Conservation (phyloP, 345 rosid genomes). For the Durio zibethinus region DNA sequence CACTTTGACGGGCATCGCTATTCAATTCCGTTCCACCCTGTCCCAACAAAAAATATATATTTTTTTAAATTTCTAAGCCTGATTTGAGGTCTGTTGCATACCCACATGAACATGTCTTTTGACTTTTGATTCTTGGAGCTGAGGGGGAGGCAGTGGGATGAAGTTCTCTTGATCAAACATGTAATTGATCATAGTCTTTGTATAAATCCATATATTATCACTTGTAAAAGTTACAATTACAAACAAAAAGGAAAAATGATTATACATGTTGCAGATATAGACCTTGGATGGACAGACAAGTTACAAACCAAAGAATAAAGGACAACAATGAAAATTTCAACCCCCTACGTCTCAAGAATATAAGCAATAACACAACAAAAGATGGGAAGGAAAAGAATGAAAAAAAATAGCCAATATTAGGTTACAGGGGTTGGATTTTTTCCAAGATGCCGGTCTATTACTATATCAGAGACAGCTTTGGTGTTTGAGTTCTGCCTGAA, state of each 20-base stretch:
- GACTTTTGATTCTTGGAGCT: no score
- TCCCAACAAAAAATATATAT: no score
- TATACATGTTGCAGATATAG: background rate
- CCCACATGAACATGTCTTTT: no score
- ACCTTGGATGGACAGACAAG: background rate
- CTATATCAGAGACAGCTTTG: background rate
- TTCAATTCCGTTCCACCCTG: no score
- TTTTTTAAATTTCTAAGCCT: no score
- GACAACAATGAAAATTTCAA: background rate
- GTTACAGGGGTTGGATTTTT: background rate
- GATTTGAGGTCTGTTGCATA: no score
- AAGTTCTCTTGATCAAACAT: background rate
- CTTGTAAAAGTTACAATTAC: background rate
- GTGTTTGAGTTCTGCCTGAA: background rate
- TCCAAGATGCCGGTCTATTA: background rate
- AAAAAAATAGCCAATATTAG: background rate
- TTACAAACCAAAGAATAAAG: background rate
- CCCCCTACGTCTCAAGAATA: background rate
- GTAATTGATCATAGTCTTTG: background rate
- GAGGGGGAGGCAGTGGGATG: no score
- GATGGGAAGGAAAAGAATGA: background rate
- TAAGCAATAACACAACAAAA: background rate
- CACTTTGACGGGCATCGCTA: background rate
- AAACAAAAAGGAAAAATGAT: background rate
- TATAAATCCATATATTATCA: background rate